Conservation (phyloP, 2,329 filamentous ascomycete species). For the Ophiocordyceps camponoti-saundersi region DNA sequence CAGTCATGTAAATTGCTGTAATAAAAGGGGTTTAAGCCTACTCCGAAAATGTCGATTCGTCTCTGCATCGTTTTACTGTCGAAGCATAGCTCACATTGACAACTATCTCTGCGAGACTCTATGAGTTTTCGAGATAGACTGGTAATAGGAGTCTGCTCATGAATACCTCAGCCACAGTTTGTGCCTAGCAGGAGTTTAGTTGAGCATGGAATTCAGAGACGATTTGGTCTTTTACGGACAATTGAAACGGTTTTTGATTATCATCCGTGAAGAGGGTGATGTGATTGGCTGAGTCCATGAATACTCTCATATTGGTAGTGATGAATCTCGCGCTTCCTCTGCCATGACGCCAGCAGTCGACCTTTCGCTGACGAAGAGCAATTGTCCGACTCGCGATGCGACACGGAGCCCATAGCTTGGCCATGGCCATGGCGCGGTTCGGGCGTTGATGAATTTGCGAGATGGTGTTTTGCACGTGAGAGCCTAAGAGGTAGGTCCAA, state of each 20-base stretch:
- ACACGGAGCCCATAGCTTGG: not conserved
- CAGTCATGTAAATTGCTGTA: too few relatives aligned
- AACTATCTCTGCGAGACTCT: constrained; percentile 19
- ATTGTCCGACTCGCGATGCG: not conserved
- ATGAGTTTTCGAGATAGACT: not conserved
- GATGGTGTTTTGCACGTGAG: not conserved
- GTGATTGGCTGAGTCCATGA: not conserved
- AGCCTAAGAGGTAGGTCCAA: too few relatives aligned
- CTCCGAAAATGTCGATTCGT: constrained; percentile 23
- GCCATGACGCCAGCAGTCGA: not conserved
- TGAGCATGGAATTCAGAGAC: not conserved
- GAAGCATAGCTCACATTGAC: constrained; percentile 22
- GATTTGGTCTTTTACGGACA: not conserved
- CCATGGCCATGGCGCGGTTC: not conserved
- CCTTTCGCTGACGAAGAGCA: not conserved
- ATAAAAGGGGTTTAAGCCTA: constrained; percentile 5
- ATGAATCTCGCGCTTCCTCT: not conserved
- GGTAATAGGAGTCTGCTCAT: not conserved
- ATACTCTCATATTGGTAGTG: not conserved
- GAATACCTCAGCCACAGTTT: constrained; percentile 9
- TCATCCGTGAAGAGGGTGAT: not conserved
- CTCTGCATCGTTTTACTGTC: constrained; percentile 24
- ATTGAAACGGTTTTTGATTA: not conserved
- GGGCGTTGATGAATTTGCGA: not conserved
- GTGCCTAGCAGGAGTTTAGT: constrained; percentile 2